Evolutionary conservation across 441 rosid species (phyloP).

Genomic region (Codiaeum variegatum): DNA sequence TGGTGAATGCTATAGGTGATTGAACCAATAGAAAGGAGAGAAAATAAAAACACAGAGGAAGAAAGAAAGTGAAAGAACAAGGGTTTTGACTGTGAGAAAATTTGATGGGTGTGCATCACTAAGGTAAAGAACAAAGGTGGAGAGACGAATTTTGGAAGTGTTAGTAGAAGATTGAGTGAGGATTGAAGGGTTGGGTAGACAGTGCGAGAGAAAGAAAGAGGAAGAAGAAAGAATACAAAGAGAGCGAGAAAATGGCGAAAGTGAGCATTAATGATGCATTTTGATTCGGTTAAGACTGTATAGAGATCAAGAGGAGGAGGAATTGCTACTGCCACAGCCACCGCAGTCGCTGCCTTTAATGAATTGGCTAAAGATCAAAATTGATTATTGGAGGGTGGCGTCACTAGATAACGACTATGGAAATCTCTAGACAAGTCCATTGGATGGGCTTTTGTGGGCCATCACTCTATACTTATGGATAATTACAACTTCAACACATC

Average conservation of each 20-base stretch:
- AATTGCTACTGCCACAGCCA: not conserved
- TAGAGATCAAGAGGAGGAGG: slow-evolving; percentile 27
- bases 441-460: not conserved
- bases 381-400: not conserved
- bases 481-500: too few relatives aligned
- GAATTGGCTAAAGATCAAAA: not conserved
- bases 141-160: slow-evolving; percentile 28
- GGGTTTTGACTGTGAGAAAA: slow-evolving; percentile 6
- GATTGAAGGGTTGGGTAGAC: slow-evolving; percentile 45
- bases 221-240: slow-evolving; percentile 67
- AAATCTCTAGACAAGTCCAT: not conserved
- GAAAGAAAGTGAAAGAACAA: slow-evolving; percentile 26
- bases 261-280: slow-evolving; percentile 61
- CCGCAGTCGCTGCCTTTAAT: slow-evolving; percentile 3
- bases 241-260: slow-evolving; percentile 82
- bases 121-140: not conserved
- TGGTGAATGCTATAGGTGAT: slow-evolving; percentile 62
- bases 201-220: slow-evolving; percentile 48
- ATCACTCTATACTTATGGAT: too few relatives aligned
- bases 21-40: slow-evolving; percentile 52
- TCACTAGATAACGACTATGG: not conserved
- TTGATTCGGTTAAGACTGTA: slow-evolving; percentile 43
- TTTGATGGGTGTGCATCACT: not conserved
- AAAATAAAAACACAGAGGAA: slow-evolving; percentile 29
- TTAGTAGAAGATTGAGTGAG: slow-evolving; percentile 28